Evolutionary conservation across 176 grass and related monocot genomes (phyloP).

Genomic region (Aechmea fasciata): DNA sequence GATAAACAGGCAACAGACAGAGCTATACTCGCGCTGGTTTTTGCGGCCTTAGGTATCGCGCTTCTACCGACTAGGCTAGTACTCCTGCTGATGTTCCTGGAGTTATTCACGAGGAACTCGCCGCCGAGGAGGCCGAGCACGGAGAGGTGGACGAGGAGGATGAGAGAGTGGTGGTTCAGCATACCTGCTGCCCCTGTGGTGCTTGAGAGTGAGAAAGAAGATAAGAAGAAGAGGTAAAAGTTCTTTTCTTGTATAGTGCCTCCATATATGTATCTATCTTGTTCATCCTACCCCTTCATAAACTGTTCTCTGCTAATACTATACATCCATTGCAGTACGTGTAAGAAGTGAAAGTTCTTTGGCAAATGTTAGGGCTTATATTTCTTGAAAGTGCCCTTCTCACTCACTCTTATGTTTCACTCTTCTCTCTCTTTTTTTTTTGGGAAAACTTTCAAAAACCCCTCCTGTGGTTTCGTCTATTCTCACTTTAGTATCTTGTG

Average conservation of each 20-base stretch:
- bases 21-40: constrained; percentile 51
- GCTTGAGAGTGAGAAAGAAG: constrained; percentile 72
- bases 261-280: neutral
- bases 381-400: no score
- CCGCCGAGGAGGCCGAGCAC: constrained; percentile 57
- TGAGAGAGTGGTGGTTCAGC: constrained; percentile 98
- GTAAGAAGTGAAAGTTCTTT: neutral
- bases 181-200: constrained; percentile 92
- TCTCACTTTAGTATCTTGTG: no score
- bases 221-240: constrained; percentile 67
- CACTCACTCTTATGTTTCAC: no score
- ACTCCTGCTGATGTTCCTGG: constrained; percentile 54
- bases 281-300: neutral
- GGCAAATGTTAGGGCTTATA: neutral
- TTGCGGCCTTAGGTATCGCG: constrained; percentile 47
- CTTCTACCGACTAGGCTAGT: constrained; percentile 53
- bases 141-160: constrained; percentile 68
- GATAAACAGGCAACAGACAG: constrained; percentile 56
- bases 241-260: neutral
- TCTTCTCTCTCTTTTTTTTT: no score
- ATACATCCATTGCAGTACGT: neutral
- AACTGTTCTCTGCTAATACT: neutral
- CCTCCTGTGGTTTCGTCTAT: no score
- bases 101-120: constrained; percentile 71
- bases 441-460: no score